Evolutionary conservation across 257 asterid species (phyloP), one percentile per base, ranked within the genome.

Genomic region (Paulownia fortunei): DNA sequence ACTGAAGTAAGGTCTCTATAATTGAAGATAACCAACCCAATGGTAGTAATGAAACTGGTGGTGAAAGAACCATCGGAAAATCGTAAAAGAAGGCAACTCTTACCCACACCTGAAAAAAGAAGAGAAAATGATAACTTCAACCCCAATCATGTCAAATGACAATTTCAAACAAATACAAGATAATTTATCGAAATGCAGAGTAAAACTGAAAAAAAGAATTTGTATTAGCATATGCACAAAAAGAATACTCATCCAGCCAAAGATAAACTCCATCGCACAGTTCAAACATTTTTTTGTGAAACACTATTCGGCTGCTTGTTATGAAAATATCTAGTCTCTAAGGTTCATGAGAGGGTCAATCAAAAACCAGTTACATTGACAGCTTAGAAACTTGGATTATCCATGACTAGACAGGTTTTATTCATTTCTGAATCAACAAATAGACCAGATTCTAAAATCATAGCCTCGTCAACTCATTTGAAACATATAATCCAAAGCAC

Each of bases 31-130:
- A 75, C 89, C 76, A 73, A 89, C 94, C 94, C 94, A 58, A 89
- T 89, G 77, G 94, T 89, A 72, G 98, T 92, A 82, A 94, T 94
- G 90, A 94, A 94, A 89, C 98, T 94, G 86, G 98, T 94, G 30
- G 98, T 94, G 92, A 94, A 94, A 86, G 98, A 94, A 78, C 98
- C 98, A 89, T 94, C 98, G 8, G 98, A 94, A 89, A 94, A 94
- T 85, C 98, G 94, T 82, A 94, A 85, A 82, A 94, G 98, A 72
- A 94, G 97, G 92, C 98, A 94, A 92, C 98, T 94, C 92, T 94
- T 94, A 86, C 98, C 98, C 88, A 89, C 94, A 82, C 94, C 94
- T 89, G 87, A 63, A 62, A 80, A 19, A 49, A 36, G 6, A 63
- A 7, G 56, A 67, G 30, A 47, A 27, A 27, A 39, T 54, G 6